A percentile compares a stretch with the other conserved stretches of the same genome.
These are phyloP conservation scores for Exophiala aquamarina DNA, from an alignment of 2,329 filamentous ascomycete species.

Conservation along the genomic window DNA sequence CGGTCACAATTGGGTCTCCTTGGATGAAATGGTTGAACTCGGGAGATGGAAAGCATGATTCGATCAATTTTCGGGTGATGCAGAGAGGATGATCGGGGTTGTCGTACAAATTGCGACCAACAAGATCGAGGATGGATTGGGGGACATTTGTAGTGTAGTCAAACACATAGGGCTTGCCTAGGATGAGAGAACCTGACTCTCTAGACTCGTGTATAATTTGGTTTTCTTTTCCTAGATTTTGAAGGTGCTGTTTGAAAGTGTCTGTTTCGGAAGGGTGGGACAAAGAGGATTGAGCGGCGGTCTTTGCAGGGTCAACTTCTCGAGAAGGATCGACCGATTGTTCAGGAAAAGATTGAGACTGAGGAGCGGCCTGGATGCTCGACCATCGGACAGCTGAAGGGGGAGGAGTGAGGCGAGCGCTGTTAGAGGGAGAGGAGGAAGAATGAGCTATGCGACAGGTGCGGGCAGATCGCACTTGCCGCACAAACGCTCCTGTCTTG, in stretches of 20 bases:
- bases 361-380: constrained; percentile 13
- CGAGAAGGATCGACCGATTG: constrained; percentile 18
- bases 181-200: constrained; percentile 22
- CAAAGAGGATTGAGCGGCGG: constrained; percentile 8
- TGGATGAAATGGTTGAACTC: constrained; percentile 73
- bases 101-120: constrained; percentile 81
- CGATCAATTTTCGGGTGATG: constrained; percentile 89
- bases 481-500: constrained; percentile 25
- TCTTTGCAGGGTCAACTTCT: constrained; percentile 26
- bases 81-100: constrained; percentile 84
- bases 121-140: constrained; percentile 68
- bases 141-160: constrained; percentile 88
- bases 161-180: constrained; percentile 23
- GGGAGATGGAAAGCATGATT: constrained; percentile 73
- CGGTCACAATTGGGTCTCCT: constrained; percentile 79
- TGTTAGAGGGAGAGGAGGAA: constrained; percentile 2
- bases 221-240: constrained; percentile 14
- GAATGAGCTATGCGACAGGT: too few relatives aligned
- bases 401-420: constrained; percentile 1
- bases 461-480: constrained; percentile 21
- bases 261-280: too few relatives aligned
- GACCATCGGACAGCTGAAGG: constrained; percentile 17
- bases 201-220: constrained; percentile 16
- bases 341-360: constrained; percentile 17
- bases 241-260: constrained; percentile 7